Conservation (phyloP, 2,329 filamentous ascomycete genomes). For the Fusarium bactridioides region DNA sequence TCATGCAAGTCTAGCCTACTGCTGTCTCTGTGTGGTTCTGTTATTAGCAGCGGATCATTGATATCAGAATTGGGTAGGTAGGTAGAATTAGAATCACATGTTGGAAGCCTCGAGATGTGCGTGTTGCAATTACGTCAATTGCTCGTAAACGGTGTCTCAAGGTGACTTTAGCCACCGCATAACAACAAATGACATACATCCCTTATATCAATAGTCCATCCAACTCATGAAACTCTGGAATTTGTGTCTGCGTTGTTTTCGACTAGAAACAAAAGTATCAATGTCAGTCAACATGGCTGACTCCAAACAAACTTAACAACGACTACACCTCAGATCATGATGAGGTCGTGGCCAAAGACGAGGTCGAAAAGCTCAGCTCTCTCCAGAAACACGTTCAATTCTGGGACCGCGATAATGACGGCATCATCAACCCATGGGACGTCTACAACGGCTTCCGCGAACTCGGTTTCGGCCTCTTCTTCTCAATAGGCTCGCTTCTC, state of each 20-base stretch:
- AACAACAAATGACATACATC: background rate
- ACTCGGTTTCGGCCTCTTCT: conserved; percentile 50
- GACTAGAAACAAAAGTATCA: background rate
- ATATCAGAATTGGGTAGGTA: background rate
- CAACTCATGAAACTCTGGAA: background rate
- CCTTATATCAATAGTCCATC: background rate
- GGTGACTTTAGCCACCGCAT: background rate
- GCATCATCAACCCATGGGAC: conserved; percentile 50
- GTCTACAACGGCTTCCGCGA: conserved; percentile 52
- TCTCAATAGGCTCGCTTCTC: conserved; percentile 51
- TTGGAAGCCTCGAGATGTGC: background rate
- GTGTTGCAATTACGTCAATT: conserved; percentile 20
- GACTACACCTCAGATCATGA: background rate
- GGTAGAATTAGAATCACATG: conserved; percentile 6
- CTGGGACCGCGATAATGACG: conserved; percentile 52
- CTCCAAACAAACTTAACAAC: background rate
- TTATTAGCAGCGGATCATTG: background rate
- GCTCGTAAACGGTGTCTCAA: conserved; percentile 6
- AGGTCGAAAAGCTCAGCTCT: background rate
- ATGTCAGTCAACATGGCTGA: background rate
- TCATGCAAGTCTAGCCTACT: background rate
- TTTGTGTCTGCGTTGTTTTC: background rate
- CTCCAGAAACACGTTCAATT: conserved; percentile 53
- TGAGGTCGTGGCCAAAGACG: background rate
- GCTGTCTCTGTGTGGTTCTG: background rate